phyloP scores from a whole-genome alignment of 2,329 filamentous ascomycete species.

The Ceratocystis lukuohia region DNA sequence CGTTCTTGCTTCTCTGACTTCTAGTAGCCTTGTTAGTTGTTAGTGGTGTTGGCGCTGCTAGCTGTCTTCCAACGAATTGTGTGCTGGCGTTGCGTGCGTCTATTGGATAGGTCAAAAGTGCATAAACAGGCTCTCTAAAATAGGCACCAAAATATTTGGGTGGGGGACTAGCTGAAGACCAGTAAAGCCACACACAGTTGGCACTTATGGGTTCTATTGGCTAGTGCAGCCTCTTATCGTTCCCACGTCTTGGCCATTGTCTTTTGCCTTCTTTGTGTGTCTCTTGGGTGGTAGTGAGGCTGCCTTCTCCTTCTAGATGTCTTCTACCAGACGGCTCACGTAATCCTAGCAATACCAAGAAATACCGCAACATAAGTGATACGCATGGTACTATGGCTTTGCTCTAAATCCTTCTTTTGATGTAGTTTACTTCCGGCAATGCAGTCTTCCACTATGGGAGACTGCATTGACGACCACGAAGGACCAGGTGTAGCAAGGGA shows the following conservation, averaged over 20 bases:
- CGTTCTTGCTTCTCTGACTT: neutral
- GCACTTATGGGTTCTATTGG: neutral
- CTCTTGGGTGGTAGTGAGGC: neutral
- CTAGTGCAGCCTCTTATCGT: neutral
- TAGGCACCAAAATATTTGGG: neutral
- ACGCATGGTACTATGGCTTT: neutral
- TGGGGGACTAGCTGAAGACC: neutral
- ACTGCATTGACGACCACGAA: neutral
- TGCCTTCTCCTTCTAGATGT: neutral
- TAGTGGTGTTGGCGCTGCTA: neutral
- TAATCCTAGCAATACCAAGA: neutral
- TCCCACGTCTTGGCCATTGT: neutral
- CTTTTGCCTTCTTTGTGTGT: neutral
- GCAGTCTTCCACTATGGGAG: neutral
- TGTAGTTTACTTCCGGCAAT: neutral
- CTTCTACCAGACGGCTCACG: neutral
- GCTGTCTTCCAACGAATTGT: too few relatives aligned
- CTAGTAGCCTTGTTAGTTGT: neutral
- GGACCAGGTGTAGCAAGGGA: neutral
- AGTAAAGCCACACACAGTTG: neutral
- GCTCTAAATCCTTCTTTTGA: neutral
- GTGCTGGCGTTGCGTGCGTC: neutral
- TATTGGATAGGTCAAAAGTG: neutral
- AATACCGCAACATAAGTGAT: too few relatives aligned
- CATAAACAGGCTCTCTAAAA: neutral